Conservation (phyloP, 164 flowering plant species). For the Stephania japonica region DNA sequence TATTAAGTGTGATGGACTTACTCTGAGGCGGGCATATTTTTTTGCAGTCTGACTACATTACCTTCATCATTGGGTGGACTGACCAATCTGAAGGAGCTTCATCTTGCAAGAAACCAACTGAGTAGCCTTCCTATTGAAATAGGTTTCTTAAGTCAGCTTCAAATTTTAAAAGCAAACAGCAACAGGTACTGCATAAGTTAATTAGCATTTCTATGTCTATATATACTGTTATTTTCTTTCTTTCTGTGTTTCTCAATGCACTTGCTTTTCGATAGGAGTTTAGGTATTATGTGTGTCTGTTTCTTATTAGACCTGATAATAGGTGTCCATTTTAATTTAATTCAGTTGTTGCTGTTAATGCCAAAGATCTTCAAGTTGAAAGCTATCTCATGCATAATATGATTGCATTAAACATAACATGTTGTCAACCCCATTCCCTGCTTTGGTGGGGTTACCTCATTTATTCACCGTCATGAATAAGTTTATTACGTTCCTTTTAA, state of each 20-base stretch:
- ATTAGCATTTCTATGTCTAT: neutral
- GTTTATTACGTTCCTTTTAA: neutral
- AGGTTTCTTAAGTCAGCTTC: constrained; percentile 49
- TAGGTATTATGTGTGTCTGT: neutral
- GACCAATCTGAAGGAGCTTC: constrained; percentile 53
- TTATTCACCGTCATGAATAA: neutral
- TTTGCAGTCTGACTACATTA: constrained; percentile 57
- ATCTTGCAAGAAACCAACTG: constrained; percentile 54
- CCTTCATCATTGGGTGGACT: constrained; percentile 66
- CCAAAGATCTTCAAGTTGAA: neutral
- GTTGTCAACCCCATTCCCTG: neutral
- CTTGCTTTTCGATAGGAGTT: neutral
- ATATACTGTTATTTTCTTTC: neutral
- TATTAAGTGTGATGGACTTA: constrained; percentile 1
- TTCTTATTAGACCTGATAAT: neutral
- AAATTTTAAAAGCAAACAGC: constrained; percentile 56
- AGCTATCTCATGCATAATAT: too few relatives aligned
- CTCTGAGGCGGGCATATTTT: neutral
- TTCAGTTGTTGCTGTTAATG: neutral
- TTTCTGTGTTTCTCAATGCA: neutral
- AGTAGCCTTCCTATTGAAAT: constrained; percentile 66
- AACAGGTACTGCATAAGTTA: constrained; percentile 47
- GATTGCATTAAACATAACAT: neutral
- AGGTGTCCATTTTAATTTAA: neutral
- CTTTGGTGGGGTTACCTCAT: neutral